These are phyloP conservation scores for Ustilago sp. DNA, from an alignment of 1,284 basidiomycete species.

Conservation along the genomic window DNA sequence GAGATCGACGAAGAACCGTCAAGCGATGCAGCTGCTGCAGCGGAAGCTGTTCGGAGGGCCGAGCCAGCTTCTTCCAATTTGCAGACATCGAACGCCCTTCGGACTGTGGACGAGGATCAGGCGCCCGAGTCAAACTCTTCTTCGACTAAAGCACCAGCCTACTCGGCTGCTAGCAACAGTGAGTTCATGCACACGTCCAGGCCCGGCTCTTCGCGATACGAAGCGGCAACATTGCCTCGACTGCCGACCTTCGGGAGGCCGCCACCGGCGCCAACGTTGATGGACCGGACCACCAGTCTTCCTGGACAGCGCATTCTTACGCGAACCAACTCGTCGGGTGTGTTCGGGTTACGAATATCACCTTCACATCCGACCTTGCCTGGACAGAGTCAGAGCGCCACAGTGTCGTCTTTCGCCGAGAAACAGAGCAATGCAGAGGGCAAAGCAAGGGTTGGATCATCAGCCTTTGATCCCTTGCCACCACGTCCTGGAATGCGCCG, in stretches of 20 bases:
- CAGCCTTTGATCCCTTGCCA: slow-evolving; percentile 37
- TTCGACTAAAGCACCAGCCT: background rate
- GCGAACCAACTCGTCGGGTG: slow-evolving; percentile 19
- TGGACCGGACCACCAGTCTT: slow-evolving; percentile 47
- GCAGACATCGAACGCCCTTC: slow-evolving; percentile 1
- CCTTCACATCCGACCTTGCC: slow-evolving; percentile 16
- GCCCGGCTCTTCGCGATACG: background rate
- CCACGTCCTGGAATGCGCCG: slow-evolving; percentile 40
- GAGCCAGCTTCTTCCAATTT: background rate
- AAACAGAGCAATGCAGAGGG: background rate
- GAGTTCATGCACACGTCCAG: background rate
- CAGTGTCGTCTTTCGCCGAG: slow-evolving; percentile 10
- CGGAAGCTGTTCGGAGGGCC: background rate
- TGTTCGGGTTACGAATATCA: slow-evolving; percentile 17
- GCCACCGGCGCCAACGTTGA: slow-evolving; percentile 14
- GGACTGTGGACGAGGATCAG: slow-evolving; percentile 14
- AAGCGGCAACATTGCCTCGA: slow-evolving; percentile 7
- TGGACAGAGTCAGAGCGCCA: slow-evolving; percentile 8
- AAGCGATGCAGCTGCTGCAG: background rate
- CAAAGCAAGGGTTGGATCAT: slow-evolving; percentile 28
- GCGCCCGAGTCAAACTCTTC: background rate
- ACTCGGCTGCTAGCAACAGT: background rate
- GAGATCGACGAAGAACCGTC: slow-evolving; percentile 41
- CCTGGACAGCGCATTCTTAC: slow-evolving; percentile 26
- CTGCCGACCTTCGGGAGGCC: slow-evolving; percentile 7